phyloP scores from a whole-genome alignment of 2,329 filamentous ascomycete genomes.

The Alternaria panax region DNA sequence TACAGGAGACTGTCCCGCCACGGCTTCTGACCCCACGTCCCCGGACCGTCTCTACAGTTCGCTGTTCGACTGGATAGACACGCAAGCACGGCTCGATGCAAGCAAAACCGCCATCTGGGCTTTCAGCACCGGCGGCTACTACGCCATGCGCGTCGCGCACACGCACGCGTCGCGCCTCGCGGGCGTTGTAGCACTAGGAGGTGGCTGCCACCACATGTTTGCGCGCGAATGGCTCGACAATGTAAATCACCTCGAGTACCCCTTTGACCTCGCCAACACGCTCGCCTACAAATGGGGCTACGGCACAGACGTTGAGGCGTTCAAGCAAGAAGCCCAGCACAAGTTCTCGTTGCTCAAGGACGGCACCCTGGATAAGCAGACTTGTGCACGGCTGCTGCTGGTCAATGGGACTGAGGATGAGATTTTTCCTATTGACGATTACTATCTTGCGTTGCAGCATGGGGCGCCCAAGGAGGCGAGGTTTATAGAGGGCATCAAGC shows the following conservation, averaged over 20 bases:
- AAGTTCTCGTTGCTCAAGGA: constrained; percentile 64
- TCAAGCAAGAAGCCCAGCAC: constrained; percentile 56
- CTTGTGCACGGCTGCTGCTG: constrained; percentile 60
- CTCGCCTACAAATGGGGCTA: constrained; percentile 59
- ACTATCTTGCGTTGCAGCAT: constrained; percentile 62
- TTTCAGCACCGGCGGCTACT: constrained; percentile 66
- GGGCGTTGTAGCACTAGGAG: constrained; percentile 62
- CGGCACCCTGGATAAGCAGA: constrained; percentile 60
- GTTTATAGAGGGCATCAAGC: constrained; percentile 55
- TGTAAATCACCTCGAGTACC: constrained; percentile 65
- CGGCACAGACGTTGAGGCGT: constrained; percentile 47
- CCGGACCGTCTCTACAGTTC: constrained; percentile 63
- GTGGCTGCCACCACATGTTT: constrained; percentile 65
- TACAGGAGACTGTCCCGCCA: constrained; percentile 64
- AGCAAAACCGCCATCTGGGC: constrained; percentile 62
- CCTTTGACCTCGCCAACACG: constrained; percentile 63
- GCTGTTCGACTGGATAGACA: constrained; percentile 62
- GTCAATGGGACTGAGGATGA: constrained; percentile 67
- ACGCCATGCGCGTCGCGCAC: constrained; percentile 64
- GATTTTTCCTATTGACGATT: constrained; percentile 69
- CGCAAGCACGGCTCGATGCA: constrained; percentile 58
- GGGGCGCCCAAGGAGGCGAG: constrained; percentile 62
- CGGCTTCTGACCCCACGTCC: constrained; percentile 54
- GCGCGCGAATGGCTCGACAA: constrained; percentile 61
- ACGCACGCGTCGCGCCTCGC: constrained; percentile 62